Conservation (phyloP, 2,329 filamentous ascomycete genomes). For the Aspergillus thermomutatus region DNA sequence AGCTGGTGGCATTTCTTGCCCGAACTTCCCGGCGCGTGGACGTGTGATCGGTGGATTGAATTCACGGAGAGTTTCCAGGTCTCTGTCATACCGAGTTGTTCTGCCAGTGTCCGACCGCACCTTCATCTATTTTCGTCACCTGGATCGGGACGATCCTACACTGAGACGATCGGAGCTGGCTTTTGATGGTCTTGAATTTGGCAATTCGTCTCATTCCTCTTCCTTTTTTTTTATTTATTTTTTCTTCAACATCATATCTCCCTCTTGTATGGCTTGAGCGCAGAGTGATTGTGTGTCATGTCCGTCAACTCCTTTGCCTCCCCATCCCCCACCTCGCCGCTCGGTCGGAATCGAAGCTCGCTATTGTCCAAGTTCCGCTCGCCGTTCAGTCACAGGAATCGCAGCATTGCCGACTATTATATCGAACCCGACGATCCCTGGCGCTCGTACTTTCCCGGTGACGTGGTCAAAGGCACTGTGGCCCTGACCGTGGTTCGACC, state of each 20-base stretch:
- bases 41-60: neutral
- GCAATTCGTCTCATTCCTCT: neutral
- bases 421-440: slow-evolving; percentile 62
- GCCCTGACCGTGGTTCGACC: slow-evolving; percentile 59
- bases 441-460: slow-evolving; percentile 60
- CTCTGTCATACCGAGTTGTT: neutral
- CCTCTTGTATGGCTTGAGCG: slow-evolving; percentile 34
- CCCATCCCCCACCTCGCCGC: slow-evolving; percentile 32
- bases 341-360: slow-evolving; percentile 40
- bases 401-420: slow-evolving; percentile 59
- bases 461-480: slow-evolving; percentile 59
- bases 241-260: neutral
- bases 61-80: neutral
- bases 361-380: slow-evolving; percentile 55
- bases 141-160: neutral
- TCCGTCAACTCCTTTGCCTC: slow-evolving; percentile 36
- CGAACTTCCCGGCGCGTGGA: slow-evolving; percentile 2
- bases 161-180: neutral
- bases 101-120: neutral
- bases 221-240: neutral
- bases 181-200: neutral
- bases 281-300: slow-evolving; percentile 36
- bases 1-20: slow-evolving; percentile 6
- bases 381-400: slow-evolving; percentile 51
- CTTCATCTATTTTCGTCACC: neutral